Conservation (phyloP, 192 early-diverging fungal genomes). For the Backusella mclennaniae region DNA sequence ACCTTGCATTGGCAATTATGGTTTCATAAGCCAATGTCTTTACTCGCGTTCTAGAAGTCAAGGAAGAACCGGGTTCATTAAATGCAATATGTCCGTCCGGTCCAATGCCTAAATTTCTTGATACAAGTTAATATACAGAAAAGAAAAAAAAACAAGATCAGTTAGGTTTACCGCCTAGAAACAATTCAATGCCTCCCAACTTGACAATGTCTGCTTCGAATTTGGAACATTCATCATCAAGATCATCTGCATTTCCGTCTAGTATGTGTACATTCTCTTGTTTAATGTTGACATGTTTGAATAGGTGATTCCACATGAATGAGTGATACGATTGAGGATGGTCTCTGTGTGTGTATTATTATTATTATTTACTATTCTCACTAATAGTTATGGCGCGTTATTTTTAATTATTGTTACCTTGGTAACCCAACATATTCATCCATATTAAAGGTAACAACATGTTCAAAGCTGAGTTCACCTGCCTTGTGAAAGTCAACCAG, state of each 20-base stretch:
- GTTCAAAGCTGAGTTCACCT: no score
- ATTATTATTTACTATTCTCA: no score
- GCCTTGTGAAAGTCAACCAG: no score
- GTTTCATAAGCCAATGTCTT: constrained; percentile 90
- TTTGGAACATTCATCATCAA: constrained; percentile 76
- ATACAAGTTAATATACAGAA: background rate
- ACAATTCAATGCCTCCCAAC: constrained; percentile 85
- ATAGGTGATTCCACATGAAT: constrained; percentile 90
- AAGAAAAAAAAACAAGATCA: no score
- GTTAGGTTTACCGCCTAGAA: constrained; percentile 62
- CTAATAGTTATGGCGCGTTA: no score
- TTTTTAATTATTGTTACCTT: no score
- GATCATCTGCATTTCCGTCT: constrained; percentile 78
- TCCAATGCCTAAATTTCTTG: constrained; percentile 54
- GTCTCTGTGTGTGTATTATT: constrained; percentile 40
- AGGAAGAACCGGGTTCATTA: constrained; percentile 87
- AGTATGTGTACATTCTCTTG: constrained; percentile 85
- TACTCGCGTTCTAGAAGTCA: constrained; percentile 78
- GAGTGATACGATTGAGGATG: constrained; percentile 89
- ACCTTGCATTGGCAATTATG: constrained; percentile 84
- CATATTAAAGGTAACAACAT: no score
- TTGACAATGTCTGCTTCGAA: constrained; percentile 80
- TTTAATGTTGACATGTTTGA: constrained; percentile 83
- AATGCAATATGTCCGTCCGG: constrained; percentile 93
- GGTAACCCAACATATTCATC: no score